A percentile compares a stretch with the other conserved stretches of the same genome.
These are phyloP conservation scores for Kalaharituber pfeilii DNA, from an alignment of 2,329 filamentous ascomycete species.

Conservation along the genomic window DNA sequence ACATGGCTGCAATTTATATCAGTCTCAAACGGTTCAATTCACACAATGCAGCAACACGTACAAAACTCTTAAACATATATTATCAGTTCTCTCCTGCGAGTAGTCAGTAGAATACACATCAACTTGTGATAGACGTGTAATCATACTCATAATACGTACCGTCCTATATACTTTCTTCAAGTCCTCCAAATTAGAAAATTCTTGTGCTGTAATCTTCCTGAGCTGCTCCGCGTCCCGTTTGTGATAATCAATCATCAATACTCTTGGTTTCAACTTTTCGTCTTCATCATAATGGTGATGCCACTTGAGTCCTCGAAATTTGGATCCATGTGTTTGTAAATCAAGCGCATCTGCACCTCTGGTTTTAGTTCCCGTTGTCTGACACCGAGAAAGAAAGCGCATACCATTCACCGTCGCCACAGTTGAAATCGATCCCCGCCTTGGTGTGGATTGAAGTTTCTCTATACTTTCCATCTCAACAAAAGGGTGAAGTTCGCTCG, in stretches of 20 bases:
- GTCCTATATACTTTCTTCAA: conserved; percentile 31
- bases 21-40: conserved; percentile 25
- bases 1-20: conserved; percentile 29
- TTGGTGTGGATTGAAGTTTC: no score
- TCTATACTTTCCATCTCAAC: no score
- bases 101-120: background rate
- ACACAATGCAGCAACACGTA: conserved; percentile 6
- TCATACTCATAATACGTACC: conserved; percentile 17
- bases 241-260: conserved; percentile 37
- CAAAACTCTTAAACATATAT: conserved; percentile 25
- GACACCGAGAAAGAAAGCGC: no score
- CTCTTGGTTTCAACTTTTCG: conserved; percentile 27
- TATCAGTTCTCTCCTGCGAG: conserved; percentile 14
- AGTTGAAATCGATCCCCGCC: no score
- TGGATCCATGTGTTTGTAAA: background rate
- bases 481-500: no score
- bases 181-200: conserved; percentile 31
- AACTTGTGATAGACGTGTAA: background rate
- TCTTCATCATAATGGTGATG: conserved; percentile 25
- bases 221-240: conserved; percentile 25
- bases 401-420: no score
- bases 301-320: conserved; percentile 25
- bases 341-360: no score
- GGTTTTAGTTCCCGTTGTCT: no score
- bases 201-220: conserved; percentile 33